These are phyloP conservation scores for Acmispon strigosus DNA, from an alignment of 306 rosid genomes.

Conservation along the genomic window DNA sequence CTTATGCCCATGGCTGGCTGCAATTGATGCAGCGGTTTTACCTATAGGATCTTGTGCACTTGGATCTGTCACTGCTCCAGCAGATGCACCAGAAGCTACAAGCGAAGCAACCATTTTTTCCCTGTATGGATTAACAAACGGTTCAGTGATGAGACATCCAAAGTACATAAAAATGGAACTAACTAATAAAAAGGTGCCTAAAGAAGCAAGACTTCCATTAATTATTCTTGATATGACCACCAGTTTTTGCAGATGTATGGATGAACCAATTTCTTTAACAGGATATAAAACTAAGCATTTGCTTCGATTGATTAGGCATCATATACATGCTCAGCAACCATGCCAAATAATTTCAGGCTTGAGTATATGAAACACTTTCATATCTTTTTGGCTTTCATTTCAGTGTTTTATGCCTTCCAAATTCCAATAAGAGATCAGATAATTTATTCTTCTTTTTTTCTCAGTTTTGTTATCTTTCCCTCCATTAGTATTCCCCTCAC, in stretches of 20 bases:
- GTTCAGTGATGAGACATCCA: constrained; percentile 9
- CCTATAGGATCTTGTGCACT: constrained; percentile 68
- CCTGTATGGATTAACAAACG: constrained; percentile 35
- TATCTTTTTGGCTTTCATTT: neutral
- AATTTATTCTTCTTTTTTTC: neutral
- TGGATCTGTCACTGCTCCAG: constrained; percentile 98
- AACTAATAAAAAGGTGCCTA: neutral
- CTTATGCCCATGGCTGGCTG: constrained; percentile 64
- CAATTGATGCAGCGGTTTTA: constrained; percentile 80
- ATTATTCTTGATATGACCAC: constrained; percentile 9
- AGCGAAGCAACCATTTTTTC: constrained; percentile 93
- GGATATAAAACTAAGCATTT: constrained; percentile 6
- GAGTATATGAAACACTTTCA: neutral
- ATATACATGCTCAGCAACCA: neutral
- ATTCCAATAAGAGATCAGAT: neutral
- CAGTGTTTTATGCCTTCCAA: neutral
- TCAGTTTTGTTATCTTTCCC: neutral
- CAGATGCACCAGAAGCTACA: constrained; percentile 86
- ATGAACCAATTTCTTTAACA: neutral
- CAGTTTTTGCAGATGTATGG: neutral
- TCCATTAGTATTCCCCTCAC: neutral
- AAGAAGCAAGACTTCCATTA: neutral
- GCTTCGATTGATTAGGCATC: neutral
- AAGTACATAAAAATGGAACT: neutral
- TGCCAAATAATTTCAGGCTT: constrained; percentile 1